Conservation (phyloP, 768 basidiomycete genomes). For the Mycena latifolia region DNA sequence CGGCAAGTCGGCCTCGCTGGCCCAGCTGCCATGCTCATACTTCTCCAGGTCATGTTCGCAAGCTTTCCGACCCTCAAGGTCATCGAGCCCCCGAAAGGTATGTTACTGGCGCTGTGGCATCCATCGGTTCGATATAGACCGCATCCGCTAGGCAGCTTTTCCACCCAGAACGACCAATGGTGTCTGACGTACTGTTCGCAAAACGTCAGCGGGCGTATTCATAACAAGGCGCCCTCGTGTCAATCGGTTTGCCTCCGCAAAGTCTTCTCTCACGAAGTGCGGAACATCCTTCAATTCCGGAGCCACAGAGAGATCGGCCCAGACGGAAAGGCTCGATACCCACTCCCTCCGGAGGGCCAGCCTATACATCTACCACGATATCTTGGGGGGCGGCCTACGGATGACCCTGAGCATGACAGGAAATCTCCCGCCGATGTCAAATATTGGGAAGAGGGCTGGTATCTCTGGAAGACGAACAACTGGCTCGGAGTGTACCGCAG, state of each 20-base stretch:
- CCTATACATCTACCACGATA: constrained; percentile 57
- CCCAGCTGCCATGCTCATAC: background rate
- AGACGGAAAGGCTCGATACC: constrained; percentile 66
- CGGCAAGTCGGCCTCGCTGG: constrained; percentile 2
- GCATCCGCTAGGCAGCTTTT: constrained; percentile 57
- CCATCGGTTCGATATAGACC: constrained; percentile 18
- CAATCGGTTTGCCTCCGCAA: constrained; percentile 73
- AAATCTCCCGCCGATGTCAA: constrained; percentile 53
- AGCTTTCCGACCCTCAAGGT: constrained; percentile 68
- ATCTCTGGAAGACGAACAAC: constrained; percentile 75
- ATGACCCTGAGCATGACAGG: constrained; percentile 44
- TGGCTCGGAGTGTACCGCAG: constrained; percentile 67
- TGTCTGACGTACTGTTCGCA: constrained; percentile 75
- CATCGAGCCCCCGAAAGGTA: constrained; percentile 64
- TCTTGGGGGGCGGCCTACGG: constrained; percentile 56
- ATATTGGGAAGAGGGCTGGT: constrained; percentile 83
- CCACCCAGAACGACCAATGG: constrained; percentile 73
- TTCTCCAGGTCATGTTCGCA: constrained; percentile 29
- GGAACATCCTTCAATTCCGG: constrained; percentile 61
- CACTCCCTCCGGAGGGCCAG: constrained; percentile 78
- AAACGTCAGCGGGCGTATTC: constrained; percentile 63
- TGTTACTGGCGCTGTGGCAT: constrained; percentile 6
- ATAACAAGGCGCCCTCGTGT: constrained; percentile 65
- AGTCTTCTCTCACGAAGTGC: constrained; percentile 76
- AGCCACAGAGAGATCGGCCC: constrained; percentile 54